Evolutionary conservation across 768 basidiomycete genomes (phyloP).

Genomic region (Scleroderma citrinum): DNA sequence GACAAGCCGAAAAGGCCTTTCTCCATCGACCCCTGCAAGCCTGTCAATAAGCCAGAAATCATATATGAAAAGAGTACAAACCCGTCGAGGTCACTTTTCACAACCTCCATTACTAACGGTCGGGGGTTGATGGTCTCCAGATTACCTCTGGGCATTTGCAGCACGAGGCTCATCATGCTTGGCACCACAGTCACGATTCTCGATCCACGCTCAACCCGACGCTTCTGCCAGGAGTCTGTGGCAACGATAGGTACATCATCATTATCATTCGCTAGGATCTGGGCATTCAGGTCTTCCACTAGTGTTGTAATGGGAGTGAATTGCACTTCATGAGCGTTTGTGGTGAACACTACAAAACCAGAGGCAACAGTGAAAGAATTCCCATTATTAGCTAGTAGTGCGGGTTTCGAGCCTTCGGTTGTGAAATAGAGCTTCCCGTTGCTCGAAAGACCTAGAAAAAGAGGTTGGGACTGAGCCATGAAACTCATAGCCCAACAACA

Average conservation of each 20-base stretch:
- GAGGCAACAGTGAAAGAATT: slow-evolving; percentile 74
- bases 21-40: slow-evolving; percentile 61
- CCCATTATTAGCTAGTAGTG: slow-evolving; percentile 43
- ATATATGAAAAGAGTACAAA: slow-evolving; percentile 9
- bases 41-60: background rate
- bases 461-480: slow-evolving; percentile 8
- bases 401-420: slow-evolving; percentile 20
- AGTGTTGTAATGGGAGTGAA: slow-evolving; percentile 48
- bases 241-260: slow-evolving; percentile 17
- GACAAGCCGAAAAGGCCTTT: slow-evolving; percentile 85
- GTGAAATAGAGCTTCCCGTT: slow-evolving; percentile 61
- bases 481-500: slow-evolving; percentile 43
- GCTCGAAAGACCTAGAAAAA: slow-evolving; percentile 61
- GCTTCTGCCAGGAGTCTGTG: slow-evolving; percentile 50
- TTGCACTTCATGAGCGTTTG: slow-evolving; percentile 71
- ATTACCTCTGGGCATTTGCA: slow-evolving; percentile 98
- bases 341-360: slow-evolving; percentile 80
- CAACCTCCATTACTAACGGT: slow-evolving; percentile 82
- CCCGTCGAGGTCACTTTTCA: slow-evolving; percentile 70
- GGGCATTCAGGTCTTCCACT: slow-evolving; percentile 6
- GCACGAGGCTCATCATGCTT: slow-evolving; percentile 79
- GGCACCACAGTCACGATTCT: slow-evolving; percentile 85
- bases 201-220: slow-evolving; percentile 86
- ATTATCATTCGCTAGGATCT: slow-evolving; percentile 15
- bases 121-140: slow-evolving; percentile 93